Evolutionary conservation across 83 land plant genomes (phyloP).

Genomic region (Picea abies): DNA sequence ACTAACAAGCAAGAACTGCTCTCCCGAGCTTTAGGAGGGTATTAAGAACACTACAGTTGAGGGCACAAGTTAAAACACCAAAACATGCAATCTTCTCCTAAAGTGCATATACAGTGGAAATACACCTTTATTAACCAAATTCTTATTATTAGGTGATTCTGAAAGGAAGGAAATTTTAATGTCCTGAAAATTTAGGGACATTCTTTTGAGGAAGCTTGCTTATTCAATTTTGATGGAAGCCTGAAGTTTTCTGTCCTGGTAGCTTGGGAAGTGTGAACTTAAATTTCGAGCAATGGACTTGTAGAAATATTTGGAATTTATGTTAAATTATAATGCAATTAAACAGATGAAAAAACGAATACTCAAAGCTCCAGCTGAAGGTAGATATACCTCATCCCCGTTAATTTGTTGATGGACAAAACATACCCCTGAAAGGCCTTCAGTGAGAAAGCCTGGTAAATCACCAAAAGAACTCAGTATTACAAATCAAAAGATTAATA

Average conservation of each 20-base stretch:
- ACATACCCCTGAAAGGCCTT: slow-evolving; percentile 6
- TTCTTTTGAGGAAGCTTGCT: background rate
- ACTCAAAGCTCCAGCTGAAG: background rate
- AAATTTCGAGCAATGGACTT: background rate
- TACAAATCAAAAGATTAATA: background rate
- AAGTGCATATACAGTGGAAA: background rate
- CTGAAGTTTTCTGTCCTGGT: background rate
- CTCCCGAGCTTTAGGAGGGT: background rate
- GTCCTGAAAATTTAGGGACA: background rate
- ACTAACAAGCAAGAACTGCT: background rate
- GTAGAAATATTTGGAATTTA: background rate
- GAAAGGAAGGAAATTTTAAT: background rate
- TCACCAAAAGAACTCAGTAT: slow-evolving; percentile 11
- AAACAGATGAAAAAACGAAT: background rate
- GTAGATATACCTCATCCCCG: slow-evolving; percentile 13
- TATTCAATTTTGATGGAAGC: background rate
- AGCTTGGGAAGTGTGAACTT: background rate
- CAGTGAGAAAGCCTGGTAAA: slow-evolving; percentile 3
- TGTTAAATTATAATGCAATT: slow-evolving; percentile 8
- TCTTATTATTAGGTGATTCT: background rate
- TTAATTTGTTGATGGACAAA: slow-evolving; percentile 10
- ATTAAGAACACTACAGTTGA: background rate
- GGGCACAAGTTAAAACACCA: background rate
- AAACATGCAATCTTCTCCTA: background rate
- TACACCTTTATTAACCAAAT: too few relatives aligned